Base-by-base conservation (phyloP, 371 early-diverging fungal genomes). In the Rhizopus microsporus region DNA sequence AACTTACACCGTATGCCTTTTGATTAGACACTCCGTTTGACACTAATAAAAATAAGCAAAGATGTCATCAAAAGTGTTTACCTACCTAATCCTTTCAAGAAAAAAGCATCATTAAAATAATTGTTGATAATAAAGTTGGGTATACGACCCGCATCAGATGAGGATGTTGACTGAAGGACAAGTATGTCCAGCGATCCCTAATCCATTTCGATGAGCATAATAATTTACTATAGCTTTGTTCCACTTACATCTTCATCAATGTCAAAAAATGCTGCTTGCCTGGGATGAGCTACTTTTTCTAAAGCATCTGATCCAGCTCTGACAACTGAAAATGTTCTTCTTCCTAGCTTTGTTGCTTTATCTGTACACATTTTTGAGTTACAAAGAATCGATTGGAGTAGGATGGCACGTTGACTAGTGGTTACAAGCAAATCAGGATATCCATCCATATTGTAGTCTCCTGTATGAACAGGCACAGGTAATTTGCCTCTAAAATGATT, bases 91-190 rank as follows among this genome's bases (percentile, higher is more conserved):
- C 93, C 84, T 64, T 95, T 95, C 53, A 96, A 68, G 69, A 97
- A 97, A 59, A 96, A 95, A 0, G 96, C 96, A 68, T 97, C 97
- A 57, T 89, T 93, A 62, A 88, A 92, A 57, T 83, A 92, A 62
- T 93, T 92, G 69, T 96, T 95, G 64, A 88, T 83, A 29, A 94
- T 73, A 51, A 77, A 77, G 23, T 71, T 60, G 4, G 77, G 74
- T 34, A 50, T 62, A 39, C 77, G 59, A 9, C 74, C 71, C 0
- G 69, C 68, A 34, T 61, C 59, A 7, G 45, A 55, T 31, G 54
- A 52, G 51, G 48, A n/a, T 63, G 65, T 34, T 10, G 51, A 40
- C 56, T 75, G 69, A 32, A 87, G 70, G 4, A 92, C 75, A 42
- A 96, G 66, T 7, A 96, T 83, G 72, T 95, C 97, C 54, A 93